A percentile compares a stretch with the other conserved stretches of the same genome.
Evolutionary conservation across 139 green algal genomes (phyloP).

Genomic region (Ulvella scutata): DNA sequence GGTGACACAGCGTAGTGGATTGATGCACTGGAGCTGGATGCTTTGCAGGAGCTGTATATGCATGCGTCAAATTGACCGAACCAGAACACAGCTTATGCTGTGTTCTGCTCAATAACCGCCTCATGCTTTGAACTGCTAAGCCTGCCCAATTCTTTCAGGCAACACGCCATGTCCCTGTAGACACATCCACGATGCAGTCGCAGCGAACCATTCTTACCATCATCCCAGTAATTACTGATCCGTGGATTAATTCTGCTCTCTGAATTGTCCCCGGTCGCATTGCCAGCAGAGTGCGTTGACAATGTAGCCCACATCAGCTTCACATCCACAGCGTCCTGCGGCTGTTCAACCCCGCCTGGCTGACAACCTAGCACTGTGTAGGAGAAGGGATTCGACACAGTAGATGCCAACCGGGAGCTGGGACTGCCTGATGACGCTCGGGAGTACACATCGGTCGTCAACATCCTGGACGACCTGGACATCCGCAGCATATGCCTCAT

Average conservation of each 20-base stretch:
- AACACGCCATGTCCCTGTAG: no score
- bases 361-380: slow-evolving; percentile 13
- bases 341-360: not conserved
- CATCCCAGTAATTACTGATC: not conserved
- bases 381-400: slow-evolving; percentile 82
- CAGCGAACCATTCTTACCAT: no score
- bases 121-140: no score
- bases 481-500: slow-evolving; percentile 67
- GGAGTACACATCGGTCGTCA: slow-evolving; percentile 77
- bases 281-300: not conserved
- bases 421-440: slow-evolving; percentile 83
- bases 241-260: not conserved
- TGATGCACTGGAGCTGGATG: no score
- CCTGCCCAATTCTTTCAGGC: no score
- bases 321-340: not conserved
- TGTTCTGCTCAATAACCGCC: no score
- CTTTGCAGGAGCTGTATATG: no score
- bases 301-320: not conserved
- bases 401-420: slow-evolving; percentile 85
- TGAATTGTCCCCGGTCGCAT: not conserved
- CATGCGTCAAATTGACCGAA: no score
- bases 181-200: no score
- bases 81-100: no score
- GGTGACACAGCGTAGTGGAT: no score
- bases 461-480: slow-evolving; percentile 72